Conservation (phyloP, 352 stramenopile species). For the Pythium grandisporangium region DNA sequence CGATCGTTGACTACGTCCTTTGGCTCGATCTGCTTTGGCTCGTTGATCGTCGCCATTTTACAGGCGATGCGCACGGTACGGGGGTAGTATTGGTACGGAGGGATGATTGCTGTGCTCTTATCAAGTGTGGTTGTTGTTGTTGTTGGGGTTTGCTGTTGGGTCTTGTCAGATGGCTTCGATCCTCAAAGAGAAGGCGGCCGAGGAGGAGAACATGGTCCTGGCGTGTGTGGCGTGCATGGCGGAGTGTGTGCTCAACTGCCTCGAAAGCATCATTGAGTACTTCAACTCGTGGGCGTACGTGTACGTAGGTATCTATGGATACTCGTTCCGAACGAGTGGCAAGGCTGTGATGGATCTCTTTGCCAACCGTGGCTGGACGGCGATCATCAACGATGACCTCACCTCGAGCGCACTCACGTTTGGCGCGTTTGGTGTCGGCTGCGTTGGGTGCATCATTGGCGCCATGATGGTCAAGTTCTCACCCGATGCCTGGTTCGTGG, state of each 20-base stretch:
- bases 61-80: constrained; percentile 63
- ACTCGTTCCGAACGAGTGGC: constrained; percentile 75
- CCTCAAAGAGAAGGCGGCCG: constrained; percentile 50
- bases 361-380: constrained; percentile 77
- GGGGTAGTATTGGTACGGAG: no score
- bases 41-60: constrained; percentile 81
- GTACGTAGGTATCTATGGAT: constrained; percentile 87
- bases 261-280: constrained; percentile 85
- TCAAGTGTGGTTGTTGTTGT: constrained; percentile 1
- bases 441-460: constrained; percentile 63
- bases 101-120: background rate
- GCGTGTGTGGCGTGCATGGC: constrained; percentile 82
- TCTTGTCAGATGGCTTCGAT: constrained; percentile 62
- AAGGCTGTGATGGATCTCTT: constrained; percentile 87
- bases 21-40: constrained; percentile 79
- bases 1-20: constrained; percentile 75
- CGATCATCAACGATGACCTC: constrained; percentile 87
- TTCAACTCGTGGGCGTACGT: constrained; percentile 88
- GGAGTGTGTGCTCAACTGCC: constrained; percentile 78
- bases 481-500: constrained; percentile 42
- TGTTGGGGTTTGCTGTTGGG: background rate
- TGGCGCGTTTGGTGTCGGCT: constrained; percentile 68
- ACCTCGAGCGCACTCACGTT: constrained; percentile 76
- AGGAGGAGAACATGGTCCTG: constrained; percentile 68
- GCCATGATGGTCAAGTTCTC: constrained; percentile 64